Percentiles rank a stretch among this genome's conserved stretches.
Conservation (phyloP, 2,329 filamentous ascomycete genomes). For the Ophiostoma montium region DNA sequence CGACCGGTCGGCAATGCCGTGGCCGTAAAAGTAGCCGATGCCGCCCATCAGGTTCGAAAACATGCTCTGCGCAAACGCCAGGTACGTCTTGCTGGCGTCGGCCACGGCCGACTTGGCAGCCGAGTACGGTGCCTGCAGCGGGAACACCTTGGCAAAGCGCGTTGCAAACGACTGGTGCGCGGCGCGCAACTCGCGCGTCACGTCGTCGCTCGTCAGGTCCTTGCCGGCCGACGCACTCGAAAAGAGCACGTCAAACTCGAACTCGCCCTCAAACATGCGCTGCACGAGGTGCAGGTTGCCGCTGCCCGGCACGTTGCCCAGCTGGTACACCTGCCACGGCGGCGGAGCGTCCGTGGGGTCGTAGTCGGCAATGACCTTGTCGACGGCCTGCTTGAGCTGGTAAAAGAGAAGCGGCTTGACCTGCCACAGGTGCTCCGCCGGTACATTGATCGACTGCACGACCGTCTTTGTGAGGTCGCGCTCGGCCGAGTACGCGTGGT, state of each 20-base stretch:
- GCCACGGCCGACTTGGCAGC: constrained; percentile 25
- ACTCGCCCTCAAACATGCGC: constrained; percentile 78
- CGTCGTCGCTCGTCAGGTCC: constrained; percentile 41
- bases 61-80: constrained; percentile 72
- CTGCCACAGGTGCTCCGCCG: constrained; percentile 67
- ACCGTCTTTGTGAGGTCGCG: constrained; percentile 65
- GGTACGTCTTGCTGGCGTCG: constrained; percentile 38
- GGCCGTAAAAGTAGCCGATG: constrained; percentile 87
- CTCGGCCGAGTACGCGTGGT: constrained; percentile 53
- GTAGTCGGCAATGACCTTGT: constrained; percentile 33
- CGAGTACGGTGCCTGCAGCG: constrained; percentile 62
- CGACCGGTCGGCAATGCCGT: constrained; percentile 78
- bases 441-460: constrained; percentile 55
- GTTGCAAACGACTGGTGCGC: constrained; percentile 56
- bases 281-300: constrained; percentile 84
- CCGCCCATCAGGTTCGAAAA: constrained; percentile 90
- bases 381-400: constrained; percentile 36
- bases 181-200: constrained; percentile 55
- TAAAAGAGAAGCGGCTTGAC: constrained; percentile 48
- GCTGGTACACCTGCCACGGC: constrained; percentile 71
- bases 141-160: constrained; percentile 59
- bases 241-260: constrained; percentile 88
- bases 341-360: constrained; percentile 55
- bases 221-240: constrained; percentile 57
- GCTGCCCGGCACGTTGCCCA: constrained; percentile 50